These are phyloP conservation scores for Candida taoyuanica DNA, from an alignment of 805 yeast species.

Conservation along the genomic window DNA sequence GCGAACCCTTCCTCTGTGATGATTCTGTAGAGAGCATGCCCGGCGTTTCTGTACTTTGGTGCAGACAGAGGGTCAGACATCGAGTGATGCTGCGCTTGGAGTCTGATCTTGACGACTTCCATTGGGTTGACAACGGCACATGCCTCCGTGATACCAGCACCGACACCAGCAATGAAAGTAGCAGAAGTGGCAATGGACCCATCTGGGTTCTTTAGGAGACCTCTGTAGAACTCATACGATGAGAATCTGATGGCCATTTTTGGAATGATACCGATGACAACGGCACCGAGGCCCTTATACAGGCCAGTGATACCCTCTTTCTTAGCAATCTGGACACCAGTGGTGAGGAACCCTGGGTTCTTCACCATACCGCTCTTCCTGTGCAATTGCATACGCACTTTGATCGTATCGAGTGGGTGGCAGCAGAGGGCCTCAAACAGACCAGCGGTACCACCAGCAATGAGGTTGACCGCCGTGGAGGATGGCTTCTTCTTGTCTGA, in stretches of 20 bases:
- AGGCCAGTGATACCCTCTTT: slow-evolving; percentile 82
- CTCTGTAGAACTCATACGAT: slow-evolving; percentile 85
- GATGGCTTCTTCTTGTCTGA: slow-evolving; percentile 33
- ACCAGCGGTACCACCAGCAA: slow-evolving; percentile 98
- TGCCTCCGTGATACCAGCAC: slow-evolving; percentile 97
- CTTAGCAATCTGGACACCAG: slow-evolving; percentile 73
- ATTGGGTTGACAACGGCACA: slow-evolving; percentile 92
- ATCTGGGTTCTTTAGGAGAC: slow-evolving; percentile 56
- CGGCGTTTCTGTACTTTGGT: slow-evolving; percentile 89
- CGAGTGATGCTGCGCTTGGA: slow-evolving; percentile 93
- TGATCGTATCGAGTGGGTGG: slow-evolving; percentile 96
- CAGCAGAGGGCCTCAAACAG: slow-evolving; percentile 95
- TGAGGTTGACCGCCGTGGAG: slow-evolving; percentile 55
- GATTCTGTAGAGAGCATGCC: slow-evolving; percentile 82
- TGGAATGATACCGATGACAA: slow-evolving; percentile 94
- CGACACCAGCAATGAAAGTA: slow-evolving; percentile 89
- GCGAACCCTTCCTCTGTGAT: slow-evolving; percentile 86
- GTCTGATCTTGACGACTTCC: slow-evolving; percentile 94
- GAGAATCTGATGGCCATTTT: slow-evolving; percentile 97
- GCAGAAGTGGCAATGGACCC: slow-evolving; percentile 66
- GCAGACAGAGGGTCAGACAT: slow-evolving; percentile 72
- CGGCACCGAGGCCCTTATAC: slow-evolving; percentile 96
- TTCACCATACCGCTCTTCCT: slow-evolving; percentile 59
- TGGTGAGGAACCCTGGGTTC: slow-evolving; percentile 80
- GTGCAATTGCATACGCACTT: slow-evolving; percentile 94